Evolutionary conservation across 305 asterid species (phyloP).

Genomic region (Rubia tinctorum): DNA sequence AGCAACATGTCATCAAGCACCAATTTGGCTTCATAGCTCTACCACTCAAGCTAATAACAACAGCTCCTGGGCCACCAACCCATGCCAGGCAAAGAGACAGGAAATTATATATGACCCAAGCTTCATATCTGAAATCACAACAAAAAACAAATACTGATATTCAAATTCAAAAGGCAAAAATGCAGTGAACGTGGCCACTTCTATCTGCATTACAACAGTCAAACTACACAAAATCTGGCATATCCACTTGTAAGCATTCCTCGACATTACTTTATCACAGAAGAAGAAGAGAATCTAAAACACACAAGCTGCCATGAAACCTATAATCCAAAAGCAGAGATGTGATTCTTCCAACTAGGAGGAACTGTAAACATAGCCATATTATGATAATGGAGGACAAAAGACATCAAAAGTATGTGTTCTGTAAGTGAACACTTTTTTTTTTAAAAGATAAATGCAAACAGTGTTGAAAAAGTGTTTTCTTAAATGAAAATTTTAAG

Average conservation of each 20-base stretch:
- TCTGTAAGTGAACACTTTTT: background rate
- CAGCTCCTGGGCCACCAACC: slow-evolving; percentile 99
- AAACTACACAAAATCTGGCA: background rate
- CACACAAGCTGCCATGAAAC: background rate
- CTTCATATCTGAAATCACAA: slow-evolving; percentile 82
- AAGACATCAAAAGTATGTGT: background rate
- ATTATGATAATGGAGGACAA: background rate
- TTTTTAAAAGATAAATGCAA: background rate
- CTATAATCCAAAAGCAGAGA: background rate
- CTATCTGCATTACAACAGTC: background rate
- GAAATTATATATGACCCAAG: slow-evolving; percentile 99
- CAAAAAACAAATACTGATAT: slow-evolving; percentile 18
- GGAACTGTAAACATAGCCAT: background rate
- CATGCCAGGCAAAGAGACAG: slow-evolving; percentile 97
- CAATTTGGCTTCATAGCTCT: slow-evolving; percentile 83
- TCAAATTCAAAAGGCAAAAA: slow-evolving; percentile 11
- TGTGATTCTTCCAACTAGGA: background rate
- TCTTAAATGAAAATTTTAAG: background rate
- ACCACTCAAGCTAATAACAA: slow-evolving; percentile 82
- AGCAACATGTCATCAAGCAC: slow-evolving; percentile 97
- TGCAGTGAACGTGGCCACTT: background rate
- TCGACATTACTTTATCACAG: background rate
- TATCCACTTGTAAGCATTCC: background rate
- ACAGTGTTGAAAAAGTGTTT: background rate
- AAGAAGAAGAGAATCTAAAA: background rate